Conservation (phyloP, 805 yeast species). For the Starmerella powellii region DNA sequence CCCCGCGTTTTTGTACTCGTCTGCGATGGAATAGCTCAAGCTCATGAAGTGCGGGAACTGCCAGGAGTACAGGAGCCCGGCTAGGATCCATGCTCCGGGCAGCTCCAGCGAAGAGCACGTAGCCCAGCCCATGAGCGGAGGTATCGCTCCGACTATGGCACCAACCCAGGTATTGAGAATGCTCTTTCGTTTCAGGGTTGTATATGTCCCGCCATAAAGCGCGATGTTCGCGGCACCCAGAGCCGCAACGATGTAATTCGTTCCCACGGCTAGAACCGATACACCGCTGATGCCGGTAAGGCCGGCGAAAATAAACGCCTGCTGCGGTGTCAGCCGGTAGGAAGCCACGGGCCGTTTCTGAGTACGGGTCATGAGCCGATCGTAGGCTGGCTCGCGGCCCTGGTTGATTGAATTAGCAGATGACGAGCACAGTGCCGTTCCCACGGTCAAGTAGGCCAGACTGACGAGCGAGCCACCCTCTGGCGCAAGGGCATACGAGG, state of each 20-base stretch:
- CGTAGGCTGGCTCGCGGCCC: conserved; percentile 92
- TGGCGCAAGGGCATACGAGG: conserved; percentile 89
- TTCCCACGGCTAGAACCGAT: conserved; percentile 58
- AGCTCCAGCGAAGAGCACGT: conserved; percentile 53
- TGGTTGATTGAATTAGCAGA: conserved; percentile 94
- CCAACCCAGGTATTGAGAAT: conserved; percentile 97
- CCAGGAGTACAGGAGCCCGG: conserved; percentile 87
- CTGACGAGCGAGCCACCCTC: conserved; percentile 60
- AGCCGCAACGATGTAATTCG: conserved; percentile 69
- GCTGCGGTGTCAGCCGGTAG: conserved; percentile 59
- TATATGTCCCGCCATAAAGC: conserved; percentile 80
- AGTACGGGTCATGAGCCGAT: conserved; percentile 77
- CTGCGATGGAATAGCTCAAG: conserved; percentile 72
- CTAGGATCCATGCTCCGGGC: conserved; percentile 93
- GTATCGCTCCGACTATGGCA: conserved; percentile 96
- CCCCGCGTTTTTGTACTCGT: conserved; percentile 84
- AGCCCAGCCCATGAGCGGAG: conserved; percentile 99
- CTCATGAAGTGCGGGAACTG: conserved; percentile 97
- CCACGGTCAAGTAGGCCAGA: conserved; percentile 60
- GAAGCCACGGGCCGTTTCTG: conserved; percentile 80
- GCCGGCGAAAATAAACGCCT: conserved; percentile 75
- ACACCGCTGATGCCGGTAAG: conserved; percentile 62
- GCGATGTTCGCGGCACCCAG: conserved; percentile 73
- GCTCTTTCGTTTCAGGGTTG: conserved; percentile 73
- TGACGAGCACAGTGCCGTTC: conserved; percentile 80